Conservation (phyloP, 176 grass and related monocot species). For the Hsuehochloa calcarea region DNA sequence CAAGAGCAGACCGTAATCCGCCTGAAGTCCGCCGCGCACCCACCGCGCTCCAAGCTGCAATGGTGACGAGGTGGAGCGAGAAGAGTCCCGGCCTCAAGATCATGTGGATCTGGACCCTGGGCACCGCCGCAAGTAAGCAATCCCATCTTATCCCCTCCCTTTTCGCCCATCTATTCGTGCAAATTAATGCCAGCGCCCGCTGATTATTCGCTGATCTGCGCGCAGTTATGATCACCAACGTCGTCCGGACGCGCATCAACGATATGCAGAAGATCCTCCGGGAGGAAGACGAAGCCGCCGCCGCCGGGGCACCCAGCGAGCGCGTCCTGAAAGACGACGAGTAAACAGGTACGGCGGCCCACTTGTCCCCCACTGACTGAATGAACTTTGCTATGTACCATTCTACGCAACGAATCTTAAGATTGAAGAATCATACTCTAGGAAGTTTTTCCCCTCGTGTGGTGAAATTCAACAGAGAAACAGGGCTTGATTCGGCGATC, state of each 20-base stretch:
- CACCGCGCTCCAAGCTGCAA: slow-evolving; percentile 5
- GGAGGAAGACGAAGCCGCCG: slow-evolving; percentile 41
- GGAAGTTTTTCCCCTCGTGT: not conserved
- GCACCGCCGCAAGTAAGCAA: slow-evolving; percentile 62
- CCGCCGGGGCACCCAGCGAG: slow-evolving; percentile 16
- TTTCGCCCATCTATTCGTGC: not conserved
- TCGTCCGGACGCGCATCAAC: slow-evolving; percentile 62
- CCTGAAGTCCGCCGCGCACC: not conserved
- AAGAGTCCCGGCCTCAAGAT: slow-evolving; percentile 93
- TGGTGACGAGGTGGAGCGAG: slow-evolving; percentile 89
- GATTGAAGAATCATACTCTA: not conserved
- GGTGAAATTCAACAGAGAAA: not conserved
- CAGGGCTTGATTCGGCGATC: not conserved
- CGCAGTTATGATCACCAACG: slow-evolving; percentile 59
- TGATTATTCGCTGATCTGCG: slow-evolving; percentile 12
- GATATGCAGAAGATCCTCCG: slow-evolving; percentile 69
- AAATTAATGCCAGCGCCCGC: not conserved
- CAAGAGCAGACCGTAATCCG: not conserved
- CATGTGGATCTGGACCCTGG: slow-evolving; percentile 91
- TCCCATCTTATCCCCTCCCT: not conserved
- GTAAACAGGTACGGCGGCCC: slow-evolving; percentile 24
- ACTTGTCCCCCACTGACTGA: not conserved
- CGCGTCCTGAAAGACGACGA: slow-evolving; percentile 61
- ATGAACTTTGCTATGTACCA: not conserved
- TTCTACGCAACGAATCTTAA: not conserved